These are phyloP conservation scores for Cyamopsis tetragonoloba DNA, from an alignment of 306 rosid genomes.

Conservation along the genomic window DNA sequence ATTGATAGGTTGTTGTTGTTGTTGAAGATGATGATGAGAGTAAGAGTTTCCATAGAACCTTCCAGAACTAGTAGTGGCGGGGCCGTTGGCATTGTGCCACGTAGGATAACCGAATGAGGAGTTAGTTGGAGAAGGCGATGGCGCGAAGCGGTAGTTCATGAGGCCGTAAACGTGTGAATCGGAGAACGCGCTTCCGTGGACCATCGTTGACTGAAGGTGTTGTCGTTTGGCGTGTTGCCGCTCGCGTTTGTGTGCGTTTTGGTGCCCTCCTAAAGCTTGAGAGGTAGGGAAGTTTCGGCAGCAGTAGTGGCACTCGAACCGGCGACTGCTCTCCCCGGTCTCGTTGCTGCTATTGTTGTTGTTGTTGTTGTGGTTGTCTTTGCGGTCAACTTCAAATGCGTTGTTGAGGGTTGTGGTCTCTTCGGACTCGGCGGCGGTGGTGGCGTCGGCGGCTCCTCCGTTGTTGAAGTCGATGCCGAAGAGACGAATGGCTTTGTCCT, in stretches of 20 bases:
- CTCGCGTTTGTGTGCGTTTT: conserved; percentile 91
- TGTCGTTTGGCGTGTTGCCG: conserved; percentile 88
- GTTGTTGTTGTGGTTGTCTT: background rate
- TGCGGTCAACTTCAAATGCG: conserved; percentile 21
- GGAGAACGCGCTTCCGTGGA: conserved; percentile 41
- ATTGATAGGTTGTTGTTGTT: conserved; percentile 48
- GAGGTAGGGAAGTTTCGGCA: conserved; percentile 93
- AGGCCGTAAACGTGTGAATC: conserved; percentile 67
- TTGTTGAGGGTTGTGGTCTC: conserved; percentile 29
- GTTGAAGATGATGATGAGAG: conserved; percentile 32
- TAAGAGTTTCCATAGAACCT: conserved; percentile 20
- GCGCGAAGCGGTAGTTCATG: conserved; percentile 52
- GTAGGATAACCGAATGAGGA: no score
- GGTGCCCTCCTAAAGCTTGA: conserved; percentile 95
- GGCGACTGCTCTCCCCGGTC: conserved; percentile 52
- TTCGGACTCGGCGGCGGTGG: conserved; percentile 26
- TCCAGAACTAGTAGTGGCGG: background rate
- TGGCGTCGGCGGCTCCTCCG: background rate
- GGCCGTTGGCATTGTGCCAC: background rate
- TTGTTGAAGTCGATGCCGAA: conserved; percentile 74
- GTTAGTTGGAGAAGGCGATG: no score
- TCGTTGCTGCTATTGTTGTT: background rate
- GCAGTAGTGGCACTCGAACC: conserved; percentile 93
- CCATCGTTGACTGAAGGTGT: conserved; percentile 79
- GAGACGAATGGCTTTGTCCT: conserved; percentile 67